Base-by-base conservation (phyloP, 257 asterid genomes). In the Jaltomata sinuosa region DNA sequence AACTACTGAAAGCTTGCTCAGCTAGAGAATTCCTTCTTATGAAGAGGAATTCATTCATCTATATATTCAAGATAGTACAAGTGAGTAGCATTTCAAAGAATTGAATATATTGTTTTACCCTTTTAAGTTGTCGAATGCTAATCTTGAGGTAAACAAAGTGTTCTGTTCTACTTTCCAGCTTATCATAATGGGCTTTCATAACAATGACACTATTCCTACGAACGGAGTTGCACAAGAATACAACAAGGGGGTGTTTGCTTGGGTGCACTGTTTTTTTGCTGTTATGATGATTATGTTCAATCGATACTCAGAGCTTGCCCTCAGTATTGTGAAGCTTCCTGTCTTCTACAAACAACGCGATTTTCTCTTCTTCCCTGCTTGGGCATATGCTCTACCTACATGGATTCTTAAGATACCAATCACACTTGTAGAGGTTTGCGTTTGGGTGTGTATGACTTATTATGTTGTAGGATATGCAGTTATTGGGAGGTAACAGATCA, bases 371-470 rank as follows among this genome's bases (percentile, higher is more conserved):
- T 92, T 87, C 86, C 90, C 91, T 18, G 90, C 94, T 16, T 92
- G 94, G 93, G 93, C 93, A 1, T 89, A 87, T 71, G 88, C 93
- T 31, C 78, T 91, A 45, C 95, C 94, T 22, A 88, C 92, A 22
- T 61, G 89, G 49, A 88, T 92, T 61, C 87, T 90, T 83, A 89
- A 89, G 84, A 84, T 89, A 42, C 93, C 93, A 38, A 53, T 91
- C 69, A 85, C 92, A 40, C 22, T 89, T 79, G 47, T 86, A 59
- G 87, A 40, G 57, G 90, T 91, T 50, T 40, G 86, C 25, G 21
- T 87, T 27, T 89, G 89, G 89, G 71, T 84, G 19, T 83, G 68
- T 3, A 82, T 90, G 36, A 89, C 93, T 47, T 90, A 91, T 42
- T 92, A 88, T 47, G 89, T 84, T 16, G 87, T 90, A 34, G 94